Percentiles rank a stretch among this genome's conserved stretches.
Conservation (phyloP, 164 flowering plant species). For the Aristolochia fimbriata region DNA sequence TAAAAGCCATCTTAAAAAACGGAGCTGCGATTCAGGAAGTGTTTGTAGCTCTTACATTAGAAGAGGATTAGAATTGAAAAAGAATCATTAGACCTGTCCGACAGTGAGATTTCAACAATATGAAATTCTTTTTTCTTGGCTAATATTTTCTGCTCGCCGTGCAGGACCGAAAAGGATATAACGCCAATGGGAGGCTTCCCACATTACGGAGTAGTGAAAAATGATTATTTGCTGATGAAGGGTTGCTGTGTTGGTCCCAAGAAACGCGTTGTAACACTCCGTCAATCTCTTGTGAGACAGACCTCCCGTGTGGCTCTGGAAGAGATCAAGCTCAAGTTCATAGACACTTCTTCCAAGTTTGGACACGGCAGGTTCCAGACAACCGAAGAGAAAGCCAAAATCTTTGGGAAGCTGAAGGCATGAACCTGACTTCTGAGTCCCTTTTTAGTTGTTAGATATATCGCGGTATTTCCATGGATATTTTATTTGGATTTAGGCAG, state of each 20-base stretch:
- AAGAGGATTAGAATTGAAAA: no score
- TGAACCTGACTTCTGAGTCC: conserved; percentile 1
- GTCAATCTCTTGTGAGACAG: conserved; percentile 10
- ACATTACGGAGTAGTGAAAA: conserved; percentile 12
- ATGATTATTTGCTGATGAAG: conserved; percentile 7
- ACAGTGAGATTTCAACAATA: neutral
- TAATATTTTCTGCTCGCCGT: neutral
- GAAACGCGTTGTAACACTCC: conserved; percentile 10
- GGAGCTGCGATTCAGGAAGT: no score
- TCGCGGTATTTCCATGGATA: no score
- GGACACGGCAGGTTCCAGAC: conserved; percentile 15
- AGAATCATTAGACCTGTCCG: no score
- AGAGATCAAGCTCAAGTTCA: conserved; percentile 19
- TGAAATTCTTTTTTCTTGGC: neutral
- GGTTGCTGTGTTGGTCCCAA: conserved; percentile 12
- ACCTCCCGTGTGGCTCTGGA: conserved; percentile 39
- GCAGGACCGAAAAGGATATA: conserved; percentile 11
- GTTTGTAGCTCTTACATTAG: no score
- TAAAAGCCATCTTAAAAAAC: no score
- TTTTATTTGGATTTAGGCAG: no score
- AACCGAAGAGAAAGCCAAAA: conserved; percentile 14
- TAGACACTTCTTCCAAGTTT: conserved; percentile 21
- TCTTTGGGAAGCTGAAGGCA: conserved; percentile 8
- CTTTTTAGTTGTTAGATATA: no score
- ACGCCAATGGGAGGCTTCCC: conserved; percentile 15